Base-by-base conservation (phyloP, 306 rosid species). In the Vachellia pachyceras region DNA sequence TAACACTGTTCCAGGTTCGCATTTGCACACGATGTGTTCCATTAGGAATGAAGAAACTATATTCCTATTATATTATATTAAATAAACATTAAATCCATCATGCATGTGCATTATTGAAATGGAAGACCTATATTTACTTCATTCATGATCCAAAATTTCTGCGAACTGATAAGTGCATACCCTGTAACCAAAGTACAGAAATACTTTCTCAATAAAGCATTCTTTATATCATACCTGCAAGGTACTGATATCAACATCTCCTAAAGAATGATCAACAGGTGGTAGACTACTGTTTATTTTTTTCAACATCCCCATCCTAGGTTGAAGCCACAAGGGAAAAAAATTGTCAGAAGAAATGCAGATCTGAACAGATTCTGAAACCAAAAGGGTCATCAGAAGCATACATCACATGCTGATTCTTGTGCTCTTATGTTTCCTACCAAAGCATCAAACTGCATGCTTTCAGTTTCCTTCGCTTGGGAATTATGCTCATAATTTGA, bases 201-300 rank as follows among this genome's bases (percentile, higher is more conserved):
- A 7, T 25, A 61, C 68, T 12, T 5, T 12, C 18, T 61, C 2
- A 4, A 29, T 61, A 61, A 61, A 29, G 68, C 68, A 29, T 12
- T 29, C 17, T 61, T 61, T 61, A 61, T 61, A 73, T 70, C 70
- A 42, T 83, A 94, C 98, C 98, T 94, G 98, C 86, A 94, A 90
- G 29, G 92, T 75, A 77, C 74, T 77, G 68, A 89, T 76, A 84
- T 90, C 95, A 85, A 94, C 78, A 39, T 88, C 91, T 81, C 72
- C 89, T 29, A 85, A 84, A 77, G 91, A 79, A 83, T 85, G 82
- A 82, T 89, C 94, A 39, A 73, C 83, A 44, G 86, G 86, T 78
- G 94, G 86, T 69, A 63, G 76, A 76, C 87, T 85, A 42, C 85
- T 68, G 75, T 88, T 86, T 80, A n/a, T 76, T 86, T 66, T 72